phyloP scores from a whole-genome alignment of 129 eudicot genomes.

The Chrysanthemum lavandulifolium region DNA sequence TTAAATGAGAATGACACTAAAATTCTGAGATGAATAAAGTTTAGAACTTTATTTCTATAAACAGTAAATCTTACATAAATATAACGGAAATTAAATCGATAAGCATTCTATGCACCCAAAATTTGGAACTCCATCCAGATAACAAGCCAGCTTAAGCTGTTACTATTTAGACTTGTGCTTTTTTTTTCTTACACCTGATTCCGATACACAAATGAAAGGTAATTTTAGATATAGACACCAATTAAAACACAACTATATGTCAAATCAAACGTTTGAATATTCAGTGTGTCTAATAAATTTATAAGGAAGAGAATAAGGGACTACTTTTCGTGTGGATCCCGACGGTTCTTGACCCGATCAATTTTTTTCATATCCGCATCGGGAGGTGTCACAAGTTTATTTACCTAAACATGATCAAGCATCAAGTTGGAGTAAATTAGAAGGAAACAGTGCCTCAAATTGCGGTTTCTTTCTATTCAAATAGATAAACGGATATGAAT shows the following conservation, averaged over 20 bases:
- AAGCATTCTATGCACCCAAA: constrained; percentile 34
- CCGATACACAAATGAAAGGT: not conserved
- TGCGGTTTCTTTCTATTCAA: not conserved
- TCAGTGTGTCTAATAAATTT: not conserved
- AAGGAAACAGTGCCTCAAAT: constrained; percentile 1
- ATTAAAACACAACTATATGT: constrained; percentile 1
- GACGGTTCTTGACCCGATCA: constrained; percentile 79
- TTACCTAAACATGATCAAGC: constrained; percentile 45
- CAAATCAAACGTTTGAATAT: not conserved
- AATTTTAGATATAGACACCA: not conserved
- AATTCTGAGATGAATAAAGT: not conserved
- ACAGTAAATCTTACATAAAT: not conserved
- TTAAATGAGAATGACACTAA: not conserved
- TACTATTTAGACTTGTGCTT: constrained; percentile 78
- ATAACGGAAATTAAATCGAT: constrained; percentile 25
- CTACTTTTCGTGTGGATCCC: constrained; percentile 91
- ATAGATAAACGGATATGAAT: not conserved
- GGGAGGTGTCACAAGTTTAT: constrained; percentile 61
- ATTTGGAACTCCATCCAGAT: constrained; percentile 19
- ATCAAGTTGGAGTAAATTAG: constrained; percentile 4
- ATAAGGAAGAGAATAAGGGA: not conserved
- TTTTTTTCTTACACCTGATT: constrained; percentile 82
- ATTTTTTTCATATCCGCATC: constrained; percentile 69
- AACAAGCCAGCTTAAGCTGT: constrained; percentile 22
- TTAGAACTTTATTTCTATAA: not conserved